A percentile compares a stretch with the other conserved stretches of the same genome.
Evolutionary conservation across 2,329 filamentous ascomycete species (phyloP).

Genomic region (Neocucurbitaria cava): DNA sequence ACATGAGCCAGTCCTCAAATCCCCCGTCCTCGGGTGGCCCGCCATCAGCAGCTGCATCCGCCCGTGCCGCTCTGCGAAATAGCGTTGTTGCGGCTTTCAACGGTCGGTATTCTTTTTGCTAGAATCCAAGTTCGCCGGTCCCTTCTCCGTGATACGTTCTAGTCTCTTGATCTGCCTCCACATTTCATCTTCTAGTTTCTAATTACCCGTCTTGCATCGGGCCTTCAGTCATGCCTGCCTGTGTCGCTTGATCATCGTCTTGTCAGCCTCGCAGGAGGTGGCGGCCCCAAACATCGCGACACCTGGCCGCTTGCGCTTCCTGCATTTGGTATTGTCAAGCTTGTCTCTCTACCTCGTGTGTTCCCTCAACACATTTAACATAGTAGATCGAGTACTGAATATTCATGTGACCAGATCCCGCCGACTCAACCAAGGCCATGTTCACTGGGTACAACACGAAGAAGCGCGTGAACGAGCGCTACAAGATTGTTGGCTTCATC

Average conservation of each 20-base stretch:
- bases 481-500: constrained; percentile 97
- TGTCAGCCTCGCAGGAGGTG: constrained; percentile 15
- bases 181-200: constrained; percentile 1
- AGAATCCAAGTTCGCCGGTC: constrained; percentile 9
- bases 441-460: constrained; percentile 68
- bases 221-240: constrained; percentile 18
- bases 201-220: constrained; percentile 15
- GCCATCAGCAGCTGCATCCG: constrained; percentile 37
- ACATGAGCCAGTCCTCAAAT: constrained; percentile 36
- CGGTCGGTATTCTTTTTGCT: constrained; percentile 36
- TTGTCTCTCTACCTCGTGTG: neutral
- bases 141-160: neutral
- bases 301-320: constrained; percentile 2
- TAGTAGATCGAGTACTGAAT: constrained; percentile 6
- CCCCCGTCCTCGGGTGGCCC: constrained; percentile 43
- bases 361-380: neutral
- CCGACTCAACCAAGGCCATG: constrained; percentile 44
- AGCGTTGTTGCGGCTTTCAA: constrained; percentile 52
- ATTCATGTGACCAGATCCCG: constrained; percentile 25
- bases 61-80: constrained; percentile 42
- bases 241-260: constrained; percentile 23
- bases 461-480: constrained; percentile 88
- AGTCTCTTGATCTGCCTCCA: constrained; percentile 6
- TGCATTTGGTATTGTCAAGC: constrained; percentile 1
- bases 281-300: neutral